Evolutionary conservation across 495 filamentous ascomycete species (phyloP).

Genomic region (Ramalina intermedia): DNA sequence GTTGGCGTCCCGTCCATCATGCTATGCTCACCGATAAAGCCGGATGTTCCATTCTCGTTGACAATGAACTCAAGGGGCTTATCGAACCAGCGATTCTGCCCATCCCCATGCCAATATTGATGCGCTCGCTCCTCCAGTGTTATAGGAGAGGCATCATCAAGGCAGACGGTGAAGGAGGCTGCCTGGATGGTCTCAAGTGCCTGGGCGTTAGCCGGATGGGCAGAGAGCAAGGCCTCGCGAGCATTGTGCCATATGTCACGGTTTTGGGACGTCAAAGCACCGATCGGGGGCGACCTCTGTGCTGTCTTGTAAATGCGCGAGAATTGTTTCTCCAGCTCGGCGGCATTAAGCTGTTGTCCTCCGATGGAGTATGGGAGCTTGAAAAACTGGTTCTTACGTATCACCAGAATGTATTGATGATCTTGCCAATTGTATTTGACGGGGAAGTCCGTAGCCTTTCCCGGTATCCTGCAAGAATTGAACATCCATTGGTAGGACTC

Average conservation of each 20-base stretch:
- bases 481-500: slow-evolving; percentile 98
- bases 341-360: slow-evolving; percentile 68
- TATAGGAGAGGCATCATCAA: slow-evolving; percentile 84
- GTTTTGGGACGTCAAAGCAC: slow-evolving; percentile 79
- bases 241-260: slow-evolving; percentile 86
- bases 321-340: slow-evolving; percentile 83
- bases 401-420: slow-evolving; percentile 72
- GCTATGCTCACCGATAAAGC: slow-evolving; percentile 96
- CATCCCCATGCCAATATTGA: slow-evolving; percentile 97
- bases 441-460: slow-evolving; percentile 64
- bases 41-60: slow-evolving; percentile 94
- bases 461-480: slow-evolving; percentile 81
- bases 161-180: slow-evolving; percentile 79
- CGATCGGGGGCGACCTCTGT: slow-evolving; percentile 56
- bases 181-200: slow-evolving; percentile 75
- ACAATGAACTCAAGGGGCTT: slow-evolving; percentile 97
- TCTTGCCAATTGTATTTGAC: slow-evolving; percentile 62
- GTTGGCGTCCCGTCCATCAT: slow-evolving; percentile 99
- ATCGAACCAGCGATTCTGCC: slow-evolving; percentile 93
- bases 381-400: slow-evolving; percentile 95
- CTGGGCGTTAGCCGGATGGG: slow-evolving; percentile 59
- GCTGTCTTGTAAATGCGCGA: slow-evolving; percentile 68
- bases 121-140: slow-evolving; percentile 91
- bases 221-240: slow-evolving; percentile 58
- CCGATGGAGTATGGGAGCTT: slow-evolving; percentile 64